phyloP scores from a whole-genome alignment of 1,139 yeast genomes.

The Debaryomyces sp. region DNA sequence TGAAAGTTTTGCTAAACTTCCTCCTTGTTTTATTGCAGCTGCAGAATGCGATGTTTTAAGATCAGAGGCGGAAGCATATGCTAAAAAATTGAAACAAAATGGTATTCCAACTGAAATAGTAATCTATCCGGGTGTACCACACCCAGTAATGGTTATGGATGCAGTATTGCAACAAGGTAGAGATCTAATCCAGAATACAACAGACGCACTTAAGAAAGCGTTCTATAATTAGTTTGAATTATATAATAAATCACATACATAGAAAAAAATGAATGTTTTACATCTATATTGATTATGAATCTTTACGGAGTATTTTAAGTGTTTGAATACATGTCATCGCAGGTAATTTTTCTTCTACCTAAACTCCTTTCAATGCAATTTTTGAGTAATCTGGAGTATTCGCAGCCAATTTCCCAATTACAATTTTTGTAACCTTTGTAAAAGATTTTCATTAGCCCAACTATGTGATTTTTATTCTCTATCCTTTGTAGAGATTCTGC shows the following conservation, averaged over 20 bases:
- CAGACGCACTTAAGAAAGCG: constrained; percentile 29
- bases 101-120: constrained; percentile 38
- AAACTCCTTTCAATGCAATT: constrained; percentile 39
- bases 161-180: constrained; percentile 43
- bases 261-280: no score
- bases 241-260: neutral
- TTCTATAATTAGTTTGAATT: constrained; percentile 9
- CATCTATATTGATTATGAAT: neutral
- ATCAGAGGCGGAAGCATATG: constrained; percentile 47
- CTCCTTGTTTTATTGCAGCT: constrained; percentile 47
- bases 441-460: constrained; percentile 57
- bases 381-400: constrained; percentile 56
- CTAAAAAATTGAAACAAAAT: constrained; percentile 38
- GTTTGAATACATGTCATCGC: constrained; percentile 50
- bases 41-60: constrained; percentile 51
- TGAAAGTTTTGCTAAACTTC: constrained; percentile 39
- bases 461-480: constrained; percentile 47
- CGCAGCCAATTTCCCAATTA: constrained; percentile 64
- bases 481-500: constrained; percentile 45
- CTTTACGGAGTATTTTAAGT: neutral
- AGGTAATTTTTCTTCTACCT: constrained; percentile 51
- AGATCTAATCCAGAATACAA: constrained; percentile 33
- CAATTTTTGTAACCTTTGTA: constrained; percentile 47
- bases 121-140: constrained; percentile 49
- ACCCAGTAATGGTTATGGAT: constrained; percentile 53